phyloP scores from a whole-genome alignment of 768 basidiomycete species.

The Obba rivulosa region DNA sequence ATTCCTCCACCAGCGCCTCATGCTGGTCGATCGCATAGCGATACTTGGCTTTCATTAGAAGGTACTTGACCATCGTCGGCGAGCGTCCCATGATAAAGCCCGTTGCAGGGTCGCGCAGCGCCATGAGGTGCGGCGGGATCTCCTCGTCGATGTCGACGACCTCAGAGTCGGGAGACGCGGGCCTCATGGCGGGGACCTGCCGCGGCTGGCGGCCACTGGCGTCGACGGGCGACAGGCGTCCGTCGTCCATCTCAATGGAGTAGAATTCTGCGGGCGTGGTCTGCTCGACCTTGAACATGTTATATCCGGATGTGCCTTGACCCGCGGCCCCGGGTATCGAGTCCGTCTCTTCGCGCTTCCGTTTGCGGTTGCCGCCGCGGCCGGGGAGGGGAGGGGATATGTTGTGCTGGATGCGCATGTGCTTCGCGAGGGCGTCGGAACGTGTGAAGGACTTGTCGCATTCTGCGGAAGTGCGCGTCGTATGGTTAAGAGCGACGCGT shows the following conservation, averaged over 20 bases:
- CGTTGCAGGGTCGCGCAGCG: slow-evolving; percentile 49
- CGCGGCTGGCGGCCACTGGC: slow-evolving; percentile 26
- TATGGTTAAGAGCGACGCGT: not conserved
- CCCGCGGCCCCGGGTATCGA: slow-evolving; percentile 18
- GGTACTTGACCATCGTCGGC: slow-evolving; percentile 68
- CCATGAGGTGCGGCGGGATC: slow-evolving; percentile 49
- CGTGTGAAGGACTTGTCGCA: slow-evolving; percentile 95
- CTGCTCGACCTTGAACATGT: slow-evolving; percentile 60
- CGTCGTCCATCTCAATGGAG: slow-evolving; percentile 31
- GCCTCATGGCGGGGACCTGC: slow-evolving; percentile 12
- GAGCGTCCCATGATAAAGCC: slow-evolving; percentile 65
- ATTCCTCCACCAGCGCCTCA: slow-evolving; percentile 58
- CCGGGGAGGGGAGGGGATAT: slow-evolving; percentile 69
- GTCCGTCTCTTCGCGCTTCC: slow-evolving; percentile 45
- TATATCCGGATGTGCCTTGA: slow-evolving; percentile 22
- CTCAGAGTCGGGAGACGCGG: slow-evolving; percentile 23
- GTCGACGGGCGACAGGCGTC: slow-evolving; percentile 27
- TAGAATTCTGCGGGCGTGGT: slow-evolving; percentile 7
- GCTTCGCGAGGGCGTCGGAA: slow-evolving; percentile 89
- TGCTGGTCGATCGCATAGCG: slow-evolving; percentile 65
- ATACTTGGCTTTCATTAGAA: slow-evolving; percentile 73
- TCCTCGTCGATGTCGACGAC: slow-evolving; percentile 35
- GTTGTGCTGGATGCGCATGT: slow-evolving; percentile 86
- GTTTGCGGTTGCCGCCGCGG: slow-evolving; percentile 64
- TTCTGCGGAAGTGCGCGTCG: slow-evolving; percentile 39